These are phyloP conservation scores for Grosmannia huntii DNA, from an alignment of 2,329 filamentous ascomycete genomes.

Conservation along the genomic window DNA sequence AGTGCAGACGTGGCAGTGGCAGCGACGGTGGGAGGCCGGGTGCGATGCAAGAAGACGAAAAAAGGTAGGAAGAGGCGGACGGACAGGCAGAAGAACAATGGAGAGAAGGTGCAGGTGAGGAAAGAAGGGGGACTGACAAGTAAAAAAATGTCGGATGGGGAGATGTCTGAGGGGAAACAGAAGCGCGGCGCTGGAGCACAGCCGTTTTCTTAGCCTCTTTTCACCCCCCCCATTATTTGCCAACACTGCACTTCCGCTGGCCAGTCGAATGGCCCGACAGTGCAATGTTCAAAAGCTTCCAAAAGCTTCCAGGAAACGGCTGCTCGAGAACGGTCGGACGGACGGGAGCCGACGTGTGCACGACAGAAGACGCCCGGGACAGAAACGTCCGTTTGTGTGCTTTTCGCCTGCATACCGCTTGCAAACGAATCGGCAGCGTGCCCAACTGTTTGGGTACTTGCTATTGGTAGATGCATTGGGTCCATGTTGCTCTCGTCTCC, in stretches of 20 bases:
- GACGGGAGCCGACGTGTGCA: neutral
- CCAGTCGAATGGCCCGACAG: neutral
- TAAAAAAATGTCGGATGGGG: conserved; percentile 1
- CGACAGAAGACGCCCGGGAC: too few relatives aligned
- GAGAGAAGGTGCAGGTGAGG: neutral
- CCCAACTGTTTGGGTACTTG: neutral
- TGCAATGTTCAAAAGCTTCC: neutral
- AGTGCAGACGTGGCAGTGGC: neutral
- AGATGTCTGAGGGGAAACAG: conserved; percentile 1
- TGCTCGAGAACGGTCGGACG: neutral
- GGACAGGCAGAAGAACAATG: neutral
- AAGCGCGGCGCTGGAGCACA: neutral
- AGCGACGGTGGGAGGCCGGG: neutral
- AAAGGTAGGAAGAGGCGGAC: neutral
- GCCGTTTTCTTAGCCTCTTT: neutral
- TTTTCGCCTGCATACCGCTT: neutral
- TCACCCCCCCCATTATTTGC: neutral
- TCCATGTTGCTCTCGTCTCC: neutral
- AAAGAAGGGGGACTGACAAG: neutral
- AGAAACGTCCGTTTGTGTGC: neutral
- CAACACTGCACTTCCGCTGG: neutral
- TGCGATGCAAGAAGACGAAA: neutral
- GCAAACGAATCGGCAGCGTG: neutral
- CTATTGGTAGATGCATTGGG: neutral
- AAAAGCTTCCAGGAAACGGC: neutral